Evolutionary conservation across 495 filamentous ascomycete genomes (phyloP), one percentile per base, ranked within the genome.

Genomic region (Penicillium mononematosum): DNA sequence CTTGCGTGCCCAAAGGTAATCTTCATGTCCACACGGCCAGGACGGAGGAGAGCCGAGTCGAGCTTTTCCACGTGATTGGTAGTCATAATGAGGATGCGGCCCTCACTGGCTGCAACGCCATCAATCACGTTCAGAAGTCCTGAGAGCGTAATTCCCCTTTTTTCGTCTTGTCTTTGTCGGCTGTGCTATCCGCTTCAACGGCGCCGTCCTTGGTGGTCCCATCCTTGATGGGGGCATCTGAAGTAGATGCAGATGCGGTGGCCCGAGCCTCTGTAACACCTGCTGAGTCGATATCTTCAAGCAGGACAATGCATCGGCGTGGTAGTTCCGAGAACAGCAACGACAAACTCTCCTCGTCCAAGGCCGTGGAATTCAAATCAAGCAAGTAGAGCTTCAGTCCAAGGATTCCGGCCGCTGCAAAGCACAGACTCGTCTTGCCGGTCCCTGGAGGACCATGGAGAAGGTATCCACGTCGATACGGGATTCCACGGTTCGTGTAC

Each of bases 81-180:
- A 3, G 89, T 92, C 88, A 94, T 92, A 59, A 94, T 87, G 9
- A 92, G 78, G 17, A 92, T 83, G 5, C 88, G 81, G 12, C 89
- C 90, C 67, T 92, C 88, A 50, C 84, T 83, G 1, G 83, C 84
- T 8, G 87, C 85, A n/a, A 91, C 87, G 16, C 90, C 89, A 60
- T 92, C 90, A 31, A 94, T 81, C 32, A 88, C 88, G 60, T 92
- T 94, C 39, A 94, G 75, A 11, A 94, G 73, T 0, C 83, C 88
- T 3, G 88, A 92, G 12, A 94, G 81, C 0, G 86, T 87, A 55
- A 84, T 68, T 11, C 73, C 70, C 65, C 55, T 34, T 57, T 45
- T 11, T 70, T 65, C 0, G 65, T 44, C 25, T 62, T 42, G 0
- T 61, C 48, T 17, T 41, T 50, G 20, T 49, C 36, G 16, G 12